These are phyloP conservation scores for Hirsutella minnesotensis DNA, from an alignment of 2,329 filamentous ascomycete species.

Conservation along the genomic window DNA sequence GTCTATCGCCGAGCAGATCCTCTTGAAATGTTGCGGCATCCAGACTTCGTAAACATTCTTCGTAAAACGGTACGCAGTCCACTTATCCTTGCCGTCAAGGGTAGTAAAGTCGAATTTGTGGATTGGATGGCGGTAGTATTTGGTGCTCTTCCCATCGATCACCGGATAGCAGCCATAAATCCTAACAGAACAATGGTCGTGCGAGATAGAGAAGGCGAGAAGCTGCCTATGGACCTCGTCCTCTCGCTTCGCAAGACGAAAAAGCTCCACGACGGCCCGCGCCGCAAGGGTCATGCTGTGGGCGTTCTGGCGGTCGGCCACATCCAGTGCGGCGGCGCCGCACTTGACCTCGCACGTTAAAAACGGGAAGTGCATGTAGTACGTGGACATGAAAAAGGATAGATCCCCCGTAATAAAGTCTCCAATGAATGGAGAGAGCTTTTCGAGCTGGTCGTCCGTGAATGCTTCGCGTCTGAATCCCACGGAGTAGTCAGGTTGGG, in stretches of 20 bases:
- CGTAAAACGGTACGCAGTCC: too few species aligned
- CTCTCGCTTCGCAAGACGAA: slow-evolving; percentile 21
- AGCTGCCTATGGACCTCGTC: slow-evolving; percentile 24
- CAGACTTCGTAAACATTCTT: too few species aligned
- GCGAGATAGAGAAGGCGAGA: too few species aligned
- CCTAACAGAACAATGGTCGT: slow-evolving; percentile 13
- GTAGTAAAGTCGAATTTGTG: slow-evolving; percentile 18
- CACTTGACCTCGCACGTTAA: slow-evolving; percentile 36
- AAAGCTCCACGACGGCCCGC: slow-evolving; percentile 26
- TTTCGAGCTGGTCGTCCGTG: too few species aligned
- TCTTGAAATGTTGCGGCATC: too few species aligned
- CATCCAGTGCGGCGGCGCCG: slow-evolving; percentile 21
- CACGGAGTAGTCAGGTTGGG: too few species aligned
- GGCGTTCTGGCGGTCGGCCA: slow-evolving; percentile 28
- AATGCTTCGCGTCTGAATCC: too few species aligned
- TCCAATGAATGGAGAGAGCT: too few species aligned
- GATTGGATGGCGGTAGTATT: slow-evolving; percentile 27
- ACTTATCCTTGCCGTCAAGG: slow-evolving; percentile 5
- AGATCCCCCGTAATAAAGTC: too few species aligned
- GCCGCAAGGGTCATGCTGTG: too few species aligned
- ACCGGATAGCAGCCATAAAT: slow-evolving; percentile 30
- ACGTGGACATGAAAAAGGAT: too few species aligned
- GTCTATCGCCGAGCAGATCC: slow-evolving; percentile 4
- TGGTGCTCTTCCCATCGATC: slow-evolving; percentile 18
- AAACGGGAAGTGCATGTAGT: too few species aligned